Base-by-base conservation (phyloP, 2,329 filamentous ascomycete genomes). In the Zasmidium angulare region DNA sequence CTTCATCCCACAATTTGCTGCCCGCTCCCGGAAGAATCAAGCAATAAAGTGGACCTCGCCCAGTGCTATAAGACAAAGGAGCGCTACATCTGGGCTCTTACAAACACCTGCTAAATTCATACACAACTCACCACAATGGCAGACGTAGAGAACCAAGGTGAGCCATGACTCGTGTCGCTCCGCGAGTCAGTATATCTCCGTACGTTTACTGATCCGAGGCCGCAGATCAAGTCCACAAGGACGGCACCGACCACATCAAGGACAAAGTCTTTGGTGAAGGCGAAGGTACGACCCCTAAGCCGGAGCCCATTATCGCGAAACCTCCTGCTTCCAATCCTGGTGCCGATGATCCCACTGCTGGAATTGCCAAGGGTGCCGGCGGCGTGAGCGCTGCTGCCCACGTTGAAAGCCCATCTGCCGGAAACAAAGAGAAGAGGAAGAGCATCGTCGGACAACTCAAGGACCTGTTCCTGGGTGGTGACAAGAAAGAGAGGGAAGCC, bases 181-280 rank as follows among this genome's bases (percentile, higher is more conserved):
- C 17, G 14, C 24, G 23, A 29, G 23, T 26, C 46, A 22, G 17
- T 19, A 24, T 49, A 24, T 14, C 19, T 49, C 46, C 46, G 20
- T 12, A 22, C 40, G 12, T 20, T 20, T 43, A 43, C 21, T 24
- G 31, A 53, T 21, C 11, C 12, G 19, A 19, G 20, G 9, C 36
- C 31, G 36, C 31, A 43, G 51, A 53, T 24, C 19, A 43, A 23
- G 52, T 64, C 51, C 65, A 67, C 59, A 43, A 63, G 24, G 65
- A 68, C 17, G 66, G 66, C 43, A 58, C 59, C 20, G 60, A 67
- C 29, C 56, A 68, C 59, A 64, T 67, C 55, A 67, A 65, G 61
- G 57, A 59, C 23, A 53, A 62, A 20, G 51, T 59, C 56, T 53
- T 46, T 36, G 40, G 40, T 22, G 49, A 40, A 43, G 23, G 26